Evolutionary conservation across 2,329 filamentous ascomycete species (phyloP).

Genomic region (Clonostachys byssicola): DNA sequence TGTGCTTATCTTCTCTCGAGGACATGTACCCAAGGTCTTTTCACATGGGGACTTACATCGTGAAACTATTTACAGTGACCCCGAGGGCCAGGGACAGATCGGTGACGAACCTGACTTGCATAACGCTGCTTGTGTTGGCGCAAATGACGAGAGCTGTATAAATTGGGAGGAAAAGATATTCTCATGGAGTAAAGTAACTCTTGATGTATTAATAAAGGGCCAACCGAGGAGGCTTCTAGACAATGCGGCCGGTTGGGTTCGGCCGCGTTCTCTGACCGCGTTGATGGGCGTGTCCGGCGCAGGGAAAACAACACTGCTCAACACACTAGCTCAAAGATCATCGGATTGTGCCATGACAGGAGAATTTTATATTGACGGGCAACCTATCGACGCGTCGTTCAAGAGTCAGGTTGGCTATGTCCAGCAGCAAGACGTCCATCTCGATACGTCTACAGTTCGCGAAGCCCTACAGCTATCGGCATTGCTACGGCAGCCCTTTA

Average conservation of each 20-base stretch:
- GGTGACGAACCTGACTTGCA: slow-evolving; percentile 50
- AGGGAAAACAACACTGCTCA: slow-evolving; percentile 60
- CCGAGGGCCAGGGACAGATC: slow-evolving; percentile 57
- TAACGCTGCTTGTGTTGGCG: slow-evolving; percentile 52
- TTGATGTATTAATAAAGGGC: slow-evolving; percentile 65
- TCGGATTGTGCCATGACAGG: slow-evolving; percentile 65
- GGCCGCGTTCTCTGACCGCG: slow-evolving; percentile 66
- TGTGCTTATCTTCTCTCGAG: slow-evolving; percentile 68
- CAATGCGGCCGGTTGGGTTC: slow-evolving; percentile 68
- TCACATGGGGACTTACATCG: background rate
- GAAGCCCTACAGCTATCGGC: slow-evolving; percentile 87
- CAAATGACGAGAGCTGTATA: slow-evolving; percentile 55
- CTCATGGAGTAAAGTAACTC: slow-evolving; percentile 69
- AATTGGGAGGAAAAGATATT: slow-evolving; percentile 50
- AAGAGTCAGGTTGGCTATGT: slow-evolving; percentile 66
- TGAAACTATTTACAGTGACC: slow-evolving; percentile 48
- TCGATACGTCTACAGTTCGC: slow-evolving; percentile 43
- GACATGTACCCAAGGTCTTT: slow-evolving; percentile 36
- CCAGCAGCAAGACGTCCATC: slow-evolving; percentile 53
- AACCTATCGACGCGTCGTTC: slow-evolving; percentile 59
- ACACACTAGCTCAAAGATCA: slow-evolving; percentile 58
- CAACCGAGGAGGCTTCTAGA: slow-evolving; percentile 61
- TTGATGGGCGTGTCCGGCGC: slow-evolving; percentile 48
- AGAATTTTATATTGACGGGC: slow-evolving; percentile 64
- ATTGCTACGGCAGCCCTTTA: slow-evolving; percentile 74